A percentile compares a stretch with the other conserved stretches of the same genome.
Evolutionary conservation across 1,284 basidiomycete genomes (phyloP).

Genomic region (Apiotrichum mycotoxinovorans): DNA sequence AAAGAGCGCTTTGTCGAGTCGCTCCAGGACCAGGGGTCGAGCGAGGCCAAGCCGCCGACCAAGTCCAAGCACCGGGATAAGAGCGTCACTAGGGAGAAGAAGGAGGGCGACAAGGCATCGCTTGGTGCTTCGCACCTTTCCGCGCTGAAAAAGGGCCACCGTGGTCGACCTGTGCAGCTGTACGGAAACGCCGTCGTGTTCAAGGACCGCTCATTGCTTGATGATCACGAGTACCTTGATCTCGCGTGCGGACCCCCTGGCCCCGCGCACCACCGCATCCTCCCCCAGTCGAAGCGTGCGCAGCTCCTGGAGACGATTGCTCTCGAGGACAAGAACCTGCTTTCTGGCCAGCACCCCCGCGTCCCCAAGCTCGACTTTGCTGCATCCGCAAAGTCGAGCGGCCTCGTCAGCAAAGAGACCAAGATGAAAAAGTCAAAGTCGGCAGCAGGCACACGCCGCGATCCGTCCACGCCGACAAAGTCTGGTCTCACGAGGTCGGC

Average conservation of each 20-base stretch:
- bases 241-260: constrained; percentile 52
- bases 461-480: constrained; percentile 16
- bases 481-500: neutral
- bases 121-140: constrained; percentile 34
- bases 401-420: constrained; percentile 33
- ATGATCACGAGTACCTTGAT: constrained; percentile 52
- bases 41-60: constrained; percentile 12
- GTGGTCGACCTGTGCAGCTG: constrained; percentile 50
- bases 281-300: constrained; percentile 46
- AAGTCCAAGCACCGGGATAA: constrained; percentile 21
- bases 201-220: constrained; percentile 52
- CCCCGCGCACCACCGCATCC: constrained; percentile 32
- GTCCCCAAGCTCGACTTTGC: constrained; percentile 46
- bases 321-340: constrained; percentile 45
- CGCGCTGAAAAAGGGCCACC: constrained; percentile 52
- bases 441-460: constrained; percentile 1
- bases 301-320: constrained; percentile 50
- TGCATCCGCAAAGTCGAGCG: constrained; percentile 38
- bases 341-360: constrained; percentile 44
- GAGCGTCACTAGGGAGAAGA: constrained; percentile 7
- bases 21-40: constrained; percentile 36
- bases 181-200: constrained; percentile 52
- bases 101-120: constrained; percentile 22
- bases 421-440: constrained; percentile 29
- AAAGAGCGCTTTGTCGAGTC: constrained; percentile 55